Evolutionary conservation across 2,329 filamentous ascomycete species (phyloP).

Genomic region (Beauveria scarabaeidicola): DNA sequence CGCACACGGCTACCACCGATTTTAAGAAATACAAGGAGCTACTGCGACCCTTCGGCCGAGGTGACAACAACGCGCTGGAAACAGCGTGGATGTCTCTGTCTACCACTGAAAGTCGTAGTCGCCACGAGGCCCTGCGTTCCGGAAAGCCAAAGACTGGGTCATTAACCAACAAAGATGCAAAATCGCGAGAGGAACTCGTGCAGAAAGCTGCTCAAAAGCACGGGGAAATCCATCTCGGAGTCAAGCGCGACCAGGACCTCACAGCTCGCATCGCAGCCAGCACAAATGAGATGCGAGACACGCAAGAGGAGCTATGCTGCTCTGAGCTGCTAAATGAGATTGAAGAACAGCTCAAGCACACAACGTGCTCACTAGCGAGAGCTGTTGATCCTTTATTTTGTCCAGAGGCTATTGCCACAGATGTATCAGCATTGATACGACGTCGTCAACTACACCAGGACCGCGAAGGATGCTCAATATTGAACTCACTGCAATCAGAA

Average conservation of each 20-base stretch:
- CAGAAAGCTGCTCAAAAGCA: conserved; percentile 38
- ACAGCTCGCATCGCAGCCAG: background rate
- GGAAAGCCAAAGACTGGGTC: conserved; percentile 14
- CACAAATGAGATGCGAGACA: background rate
- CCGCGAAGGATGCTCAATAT: background rate
- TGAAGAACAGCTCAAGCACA: background rate
- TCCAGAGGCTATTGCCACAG: conserved; percentile 6
- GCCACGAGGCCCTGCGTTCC: conserved; percentile 32
- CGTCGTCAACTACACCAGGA: background rate
- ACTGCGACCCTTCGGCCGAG: conserved; percentile 67
- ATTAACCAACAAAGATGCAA: conserved; percentile 26
- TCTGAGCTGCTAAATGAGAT: background rate
- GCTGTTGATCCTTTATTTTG: background rate
- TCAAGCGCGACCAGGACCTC: conserved; percentile 24
- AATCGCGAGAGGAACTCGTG: conserved; percentile 32
- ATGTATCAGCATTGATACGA: background rate
- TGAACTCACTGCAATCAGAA: background rate
- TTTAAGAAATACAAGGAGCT: conserved; percentile 47
- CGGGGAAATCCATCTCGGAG: conserved; percentile 35
- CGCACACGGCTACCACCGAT: conserved; percentile 42
- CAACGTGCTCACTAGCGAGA: conserved; percentile 6
- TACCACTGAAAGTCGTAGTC: conserved; percentile 37
- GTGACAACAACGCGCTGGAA: conserved; percentile 74
- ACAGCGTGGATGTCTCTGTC: conserved; percentile 62
- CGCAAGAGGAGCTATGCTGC: conserved; percentile 2